Conservation (phyloP, 2,329 filamentous ascomycete genomes). For the Hymenotorrendiella dingleyae region DNA sequence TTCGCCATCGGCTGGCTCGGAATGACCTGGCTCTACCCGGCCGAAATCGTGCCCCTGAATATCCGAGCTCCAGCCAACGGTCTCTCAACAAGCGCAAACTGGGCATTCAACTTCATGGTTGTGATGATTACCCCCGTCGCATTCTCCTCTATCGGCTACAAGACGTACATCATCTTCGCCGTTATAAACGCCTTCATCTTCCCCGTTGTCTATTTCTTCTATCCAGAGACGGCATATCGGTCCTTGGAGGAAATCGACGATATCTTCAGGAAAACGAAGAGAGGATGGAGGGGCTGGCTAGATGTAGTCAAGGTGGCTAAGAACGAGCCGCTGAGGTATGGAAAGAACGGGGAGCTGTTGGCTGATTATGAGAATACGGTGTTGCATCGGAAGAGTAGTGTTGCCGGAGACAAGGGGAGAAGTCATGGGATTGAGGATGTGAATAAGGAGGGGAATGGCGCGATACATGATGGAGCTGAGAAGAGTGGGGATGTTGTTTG, state of each 20-base stretch:
- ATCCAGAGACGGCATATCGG: slow-evolving; percentile 58
- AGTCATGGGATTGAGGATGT: slow-evolving; percentile 10
- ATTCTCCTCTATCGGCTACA: slow-evolving; percentile 46
- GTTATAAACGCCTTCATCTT: slow-evolving; percentile 40
- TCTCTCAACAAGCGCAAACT: slow-evolving; percentile 36
- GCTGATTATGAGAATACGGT: slow-evolving; percentile 27
- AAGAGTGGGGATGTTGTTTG: slow-evolving; percentile 1
- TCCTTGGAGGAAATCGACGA: slow-evolving; percentile 62
- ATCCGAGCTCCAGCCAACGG: slow-evolving; percentile 54
- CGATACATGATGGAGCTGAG: slow-evolving; percentile 7
- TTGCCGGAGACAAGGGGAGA: not conserved
- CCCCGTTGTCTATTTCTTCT: slow-evolving; percentile 51
- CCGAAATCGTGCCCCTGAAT: slow-evolving; percentile 48
- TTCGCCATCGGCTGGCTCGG: slow-evolving; percentile 45
- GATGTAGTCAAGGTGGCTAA: slow-evolving; percentile 37
- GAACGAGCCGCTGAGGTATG: slow-evolving; percentile 49
- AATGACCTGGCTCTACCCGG: slow-evolving; percentile 48
- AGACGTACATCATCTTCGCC: slow-evolving; percentile 62
- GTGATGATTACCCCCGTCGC: slow-evolving; percentile 33
- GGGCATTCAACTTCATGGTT: slow-evolving; percentile 53
- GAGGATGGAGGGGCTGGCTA: slow-evolving; percentile 31
- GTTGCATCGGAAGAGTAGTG: slow-evolving; percentile 14
- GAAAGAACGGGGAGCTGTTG: slow-evolving; percentile 53
- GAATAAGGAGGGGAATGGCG: slow-evolving; percentile 2
- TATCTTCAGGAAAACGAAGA: slow-evolving; percentile 52